Base-by-base conservation (phyloP, 441 rosid species). In the Syzygium malaccense region DNA sequence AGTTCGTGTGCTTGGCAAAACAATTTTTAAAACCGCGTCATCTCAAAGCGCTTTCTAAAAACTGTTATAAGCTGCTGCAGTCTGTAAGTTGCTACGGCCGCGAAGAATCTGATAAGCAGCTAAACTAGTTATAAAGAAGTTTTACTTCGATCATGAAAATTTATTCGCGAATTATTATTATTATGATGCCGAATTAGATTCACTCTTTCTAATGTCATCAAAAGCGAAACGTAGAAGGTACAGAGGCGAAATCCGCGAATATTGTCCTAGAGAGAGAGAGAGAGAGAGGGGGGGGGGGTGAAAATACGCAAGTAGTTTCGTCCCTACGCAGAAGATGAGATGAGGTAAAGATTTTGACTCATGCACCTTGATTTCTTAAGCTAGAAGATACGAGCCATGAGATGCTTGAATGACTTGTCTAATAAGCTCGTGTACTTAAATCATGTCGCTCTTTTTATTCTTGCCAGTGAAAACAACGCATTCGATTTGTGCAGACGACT, bases 181-280 rank as follows among this genome's bases (percentile, higher is more conserved):
- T 30, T 30, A 19, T n/a, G 14, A 8, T 6, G 8, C 18, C 32
- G 33, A 0, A 30, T 0, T 7, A 0, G 71, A 64, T 64, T 62
- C 37, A 4, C 37, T 0, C 0, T 62, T 14, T 62, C 8, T 4
- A 62, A 17, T n/a, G 33, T 18, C 19, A 62, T 62, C 71, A 7
- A 62, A 14, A 62, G 71, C 14, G 14, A 4, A 7, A 15, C 71
- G 33, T 60, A 14, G 66, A 62, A 3, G 19, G 10, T 62, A 32
- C 33, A 2, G 7, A 0, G 33, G 19, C 0, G 78, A 18, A 20
- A 20, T 66, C 48, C 14, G 14, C 0, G 8, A 33, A 26, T 0
- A 5, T 33, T 10, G 48, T 33, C 45, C 26, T 33, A 2, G 25
- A 33, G 19, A 66, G 1, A 32, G 78, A 32, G 25, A 12, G n/a